A percentile compares a stretch with the other conserved stretches of the same genome.
Evolutionary conservation across 345 rosid genomes (phyloP).

Genomic region (Syzygium oleosum): DNA sequence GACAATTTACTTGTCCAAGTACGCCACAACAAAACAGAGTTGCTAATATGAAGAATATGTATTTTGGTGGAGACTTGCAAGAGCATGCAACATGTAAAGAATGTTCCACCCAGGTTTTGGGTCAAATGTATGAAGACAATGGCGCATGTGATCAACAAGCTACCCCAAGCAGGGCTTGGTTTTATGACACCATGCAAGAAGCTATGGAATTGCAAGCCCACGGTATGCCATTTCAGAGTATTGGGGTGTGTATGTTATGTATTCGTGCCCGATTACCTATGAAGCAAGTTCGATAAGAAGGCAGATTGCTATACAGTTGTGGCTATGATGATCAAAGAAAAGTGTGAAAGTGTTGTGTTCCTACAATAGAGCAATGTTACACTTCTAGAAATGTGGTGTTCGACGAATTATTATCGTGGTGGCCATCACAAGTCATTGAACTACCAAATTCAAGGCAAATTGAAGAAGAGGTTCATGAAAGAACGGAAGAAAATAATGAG

Average conservation of each 20-base stretch:
- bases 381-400: not conserved
- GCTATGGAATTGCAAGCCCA: not conserved
- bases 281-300: slow-evolving; percentile 4
- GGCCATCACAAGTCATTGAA: not conserved
- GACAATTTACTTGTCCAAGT: no score
- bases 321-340: slow-evolving; percentile 1
- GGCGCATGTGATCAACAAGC: not conserved
- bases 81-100: slow-evolving; percentile 6
- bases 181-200: slow-evolving; percentile 4
- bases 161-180: not conserved
- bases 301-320: not conserved
- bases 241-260: not conserved
- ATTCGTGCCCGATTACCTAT: not conserved
- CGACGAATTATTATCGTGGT: not conserved
- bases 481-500: not conserved
- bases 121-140: slow-evolving; percentile 1
- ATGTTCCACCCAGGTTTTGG: not conserved
- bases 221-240: not conserved
- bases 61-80: not conserved
- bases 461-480: not conserved
- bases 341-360: slow-evolving; percentile 4
- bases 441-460: not conserved
- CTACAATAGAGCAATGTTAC: not conserved
- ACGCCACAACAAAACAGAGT: no score
- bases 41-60: not conserved